Conservation (phyloP, 352 stramenopile species). For the Pythium insidiosum region DNA sequence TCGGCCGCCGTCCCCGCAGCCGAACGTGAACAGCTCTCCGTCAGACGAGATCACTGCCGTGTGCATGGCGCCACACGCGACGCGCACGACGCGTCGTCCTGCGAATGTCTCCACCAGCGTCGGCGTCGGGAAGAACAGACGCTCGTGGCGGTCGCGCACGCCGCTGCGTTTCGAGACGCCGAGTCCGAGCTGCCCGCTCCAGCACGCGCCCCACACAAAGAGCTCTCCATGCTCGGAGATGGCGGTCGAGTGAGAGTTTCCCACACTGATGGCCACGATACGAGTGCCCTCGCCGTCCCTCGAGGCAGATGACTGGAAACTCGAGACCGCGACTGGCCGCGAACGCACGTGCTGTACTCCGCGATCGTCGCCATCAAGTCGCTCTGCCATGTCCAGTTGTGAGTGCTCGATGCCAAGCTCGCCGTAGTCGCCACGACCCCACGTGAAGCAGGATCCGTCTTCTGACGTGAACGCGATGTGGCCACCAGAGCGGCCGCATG, state of each 20-base stretch:
- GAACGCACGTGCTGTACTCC: no score
- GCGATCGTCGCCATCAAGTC: no score
- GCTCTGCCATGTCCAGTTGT: background rate
- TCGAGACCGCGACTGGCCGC: constrained; percentile 4
- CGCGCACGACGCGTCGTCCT: constrained; percentile 32
- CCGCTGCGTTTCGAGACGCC: constrained; percentile 46
- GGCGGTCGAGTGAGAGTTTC: constrained; percentile 52
- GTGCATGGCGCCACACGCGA: constrained; percentile 88
- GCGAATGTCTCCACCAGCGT: constrained; percentile 47
- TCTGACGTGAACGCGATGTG: constrained; percentile 36
- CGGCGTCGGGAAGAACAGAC: constrained; percentile 56
- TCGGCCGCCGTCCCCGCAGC: constrained; percentile 86
- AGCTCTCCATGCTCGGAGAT: constrained; percentile 38
- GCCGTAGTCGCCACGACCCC: constrained; percentile 50
- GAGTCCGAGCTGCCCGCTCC: constrained; percentile 62
- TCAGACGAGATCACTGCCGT: constrained; percentile 47
- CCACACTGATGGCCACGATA: constrained; percentile 36
- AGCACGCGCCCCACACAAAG: constrained; percentile 61
- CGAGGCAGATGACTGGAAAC: constrained; percentile 5
- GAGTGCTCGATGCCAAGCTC: constrained; percentile 34
- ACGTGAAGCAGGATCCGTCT: constrained; percentile 39
- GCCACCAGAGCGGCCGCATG: constrained; percentile 32
- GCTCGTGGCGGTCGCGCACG: constrained; percentile 30
- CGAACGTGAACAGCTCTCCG: constrained; percentile 76
- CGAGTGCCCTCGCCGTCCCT: background rate